Base-by-base conservation (phyloP, 163 green algal genomes). In the Scenedesmus sp. region DNA sequence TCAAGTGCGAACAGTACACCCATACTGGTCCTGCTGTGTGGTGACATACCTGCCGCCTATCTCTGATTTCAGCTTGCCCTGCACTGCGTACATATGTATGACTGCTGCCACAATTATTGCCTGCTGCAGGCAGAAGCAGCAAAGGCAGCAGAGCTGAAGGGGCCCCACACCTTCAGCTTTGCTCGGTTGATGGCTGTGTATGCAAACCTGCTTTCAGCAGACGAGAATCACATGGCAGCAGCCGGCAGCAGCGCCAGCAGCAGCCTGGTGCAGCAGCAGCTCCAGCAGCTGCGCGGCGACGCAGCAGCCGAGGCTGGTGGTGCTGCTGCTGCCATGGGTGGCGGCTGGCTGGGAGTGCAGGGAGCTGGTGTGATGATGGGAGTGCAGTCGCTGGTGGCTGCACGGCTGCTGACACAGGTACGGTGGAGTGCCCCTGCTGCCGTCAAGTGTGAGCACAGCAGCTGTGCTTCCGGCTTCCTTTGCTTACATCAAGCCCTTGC, bases 81-180 rank as follows among this genome's bases (percentile, higher is more conserved):
- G n/a, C n/a, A n/a, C n/a, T 24, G 18, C 49, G 44, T 40, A 44
- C 26, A 26, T 70, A 33, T 70, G 81, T 22, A 6, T 40, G 18
- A 43, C 49, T 37, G 33, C 46, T 33, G 16, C 49, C 53, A n/a
- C 20, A n/a, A 2, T 82, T 3, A 26, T 83, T 5, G 59, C 59
- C 10, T 1, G 16, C 76, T 80, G 61, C 88, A 92, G 82, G 89
- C 89, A 22, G 89, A 92, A 68, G 89, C 89, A 53, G 89, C 89
- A 22, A 85, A 89, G 43, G 89, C 49, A 35, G 82, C 82, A 26
- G 49, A 86, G 82, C 73, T 92, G 33, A 89, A 86, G 33, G 89
- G 89, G 5, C 89, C 89, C 2, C 89, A 92, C 81, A 68, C 82
- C 44, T 92, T 92, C 89, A 79, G 56, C 82, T 56, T 92, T 35